phyloP scores from a whole-genome alignment of 352 stramenopile genomes.

The Globisporangium alternatum region DNA sequence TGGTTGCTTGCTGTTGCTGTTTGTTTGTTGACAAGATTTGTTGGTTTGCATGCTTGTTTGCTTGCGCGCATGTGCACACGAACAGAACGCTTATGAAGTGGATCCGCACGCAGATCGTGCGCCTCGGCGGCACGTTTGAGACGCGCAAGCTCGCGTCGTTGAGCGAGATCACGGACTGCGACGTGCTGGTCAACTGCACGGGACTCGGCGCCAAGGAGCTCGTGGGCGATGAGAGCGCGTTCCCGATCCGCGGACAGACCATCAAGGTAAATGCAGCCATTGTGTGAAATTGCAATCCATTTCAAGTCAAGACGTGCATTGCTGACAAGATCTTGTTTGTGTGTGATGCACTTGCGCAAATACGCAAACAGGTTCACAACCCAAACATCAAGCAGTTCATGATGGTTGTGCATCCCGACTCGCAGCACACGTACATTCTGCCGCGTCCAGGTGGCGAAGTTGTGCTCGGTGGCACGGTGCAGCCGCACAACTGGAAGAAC shows the following conservation, averaged over 20 bases:
- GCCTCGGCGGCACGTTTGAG: constrained; percentile 52
- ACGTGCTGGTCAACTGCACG: constrained; percentile 66
- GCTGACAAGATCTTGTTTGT: not conserved
- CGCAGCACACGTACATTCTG: constrained; percentile 67
- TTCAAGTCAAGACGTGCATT: not conserved
- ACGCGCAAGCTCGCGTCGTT: constrained; percentile 30
- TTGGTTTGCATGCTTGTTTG: too few species aligned
- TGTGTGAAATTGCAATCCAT: not conserved
- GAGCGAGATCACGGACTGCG: constrained; percentile 32
- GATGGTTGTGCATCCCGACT: constrained; percentile 41
- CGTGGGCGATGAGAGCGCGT: constrained; percentile 36
- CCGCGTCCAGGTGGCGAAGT: constrained; percentile 56
- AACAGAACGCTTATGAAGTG: constrained; percentile 51
- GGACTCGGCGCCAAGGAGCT: constrained; percentile 45
- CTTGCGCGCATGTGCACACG: not conserved
- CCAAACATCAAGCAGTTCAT: constrained; percentile 45
- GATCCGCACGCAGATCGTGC: constrained; percentile 38
- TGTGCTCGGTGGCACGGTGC: constrained; percentile 60
- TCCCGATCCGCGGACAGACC: constrained; percentile 59
- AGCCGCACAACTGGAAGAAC: constrained; percentile 53
- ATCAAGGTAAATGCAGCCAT: constrained; percentile 33
- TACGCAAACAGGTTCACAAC: constrained; percentile 33
- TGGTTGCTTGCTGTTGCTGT: constrained; percentile 4
- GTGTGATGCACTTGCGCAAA: not conserved
- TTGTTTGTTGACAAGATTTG: constrained; percentile 4